These are phyloP conservation scores for Diplosphaera chodatii DNA, from an alignment of 139 green algal species.

Conservation along the genomic window DNA sequence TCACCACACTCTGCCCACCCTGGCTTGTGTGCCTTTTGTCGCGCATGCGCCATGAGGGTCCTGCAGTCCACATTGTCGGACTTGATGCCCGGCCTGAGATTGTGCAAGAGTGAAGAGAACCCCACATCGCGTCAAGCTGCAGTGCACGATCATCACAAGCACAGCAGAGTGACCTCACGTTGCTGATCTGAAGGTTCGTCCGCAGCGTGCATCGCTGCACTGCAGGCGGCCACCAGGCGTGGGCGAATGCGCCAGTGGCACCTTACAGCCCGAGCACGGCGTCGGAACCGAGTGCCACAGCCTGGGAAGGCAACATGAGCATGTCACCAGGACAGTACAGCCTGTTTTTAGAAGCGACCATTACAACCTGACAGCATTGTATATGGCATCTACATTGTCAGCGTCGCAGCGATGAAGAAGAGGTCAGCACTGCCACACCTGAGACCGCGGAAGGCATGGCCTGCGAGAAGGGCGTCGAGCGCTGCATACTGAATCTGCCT, in stretches of 20 bases:
- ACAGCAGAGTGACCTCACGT: background rate
- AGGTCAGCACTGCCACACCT: too few species aligned
- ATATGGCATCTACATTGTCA: too few species aligned
- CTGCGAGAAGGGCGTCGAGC: conserved; percentile 2
- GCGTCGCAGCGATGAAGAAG: too few species aligned
- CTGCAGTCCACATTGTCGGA: background rate
- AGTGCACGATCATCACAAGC: too few species aligned
- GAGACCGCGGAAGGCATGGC: conserved; percentile 4
- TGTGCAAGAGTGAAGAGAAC: too few species aligned
- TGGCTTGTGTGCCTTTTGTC: background rate
- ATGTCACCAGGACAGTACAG: too few species aligned
- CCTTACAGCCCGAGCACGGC: background rate
- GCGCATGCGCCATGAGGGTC: background rate
- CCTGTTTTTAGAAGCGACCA: too few species aligned
- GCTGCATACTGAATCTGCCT: conserved; percentile 5
- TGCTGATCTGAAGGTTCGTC: background rate
- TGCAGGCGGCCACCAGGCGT: background rate
- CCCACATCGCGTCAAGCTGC: too few species aligned
- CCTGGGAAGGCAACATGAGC: background rate
- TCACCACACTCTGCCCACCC: background rate
- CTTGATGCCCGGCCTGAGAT: too few species aligned
- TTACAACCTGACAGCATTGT: too few species aligned
- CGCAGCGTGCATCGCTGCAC: background rate
- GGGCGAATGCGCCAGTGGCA: background rate
- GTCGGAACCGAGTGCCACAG: background rate